Evolutionary conservation across 2,329 filamentous ascomycete genomes (phyloP).

Genomic region (Neonectria magnoliae): DNA sequence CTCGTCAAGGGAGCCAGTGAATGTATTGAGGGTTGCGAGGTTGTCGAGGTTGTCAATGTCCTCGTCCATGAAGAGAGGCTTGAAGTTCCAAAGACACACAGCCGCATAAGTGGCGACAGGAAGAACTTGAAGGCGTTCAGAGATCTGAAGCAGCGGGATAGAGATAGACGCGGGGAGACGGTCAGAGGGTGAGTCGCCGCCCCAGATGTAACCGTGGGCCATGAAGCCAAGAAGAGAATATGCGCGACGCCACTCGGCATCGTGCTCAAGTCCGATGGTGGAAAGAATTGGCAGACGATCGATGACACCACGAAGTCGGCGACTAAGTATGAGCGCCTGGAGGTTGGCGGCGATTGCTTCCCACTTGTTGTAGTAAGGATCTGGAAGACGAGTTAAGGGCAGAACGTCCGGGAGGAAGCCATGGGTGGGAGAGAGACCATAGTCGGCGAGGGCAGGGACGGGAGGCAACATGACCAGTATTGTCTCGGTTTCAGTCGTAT

Average conservation of each 20-base stretch:
- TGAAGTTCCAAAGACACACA: constrained; percentile 96
- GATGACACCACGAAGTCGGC: constrained; percentile 81
- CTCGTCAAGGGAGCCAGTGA: constrained; percentile 94
- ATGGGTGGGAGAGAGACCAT: constrained; percentile 79
- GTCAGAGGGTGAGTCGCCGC: constrained; percentile 83
- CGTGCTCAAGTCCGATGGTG: constrained; percentile 81
- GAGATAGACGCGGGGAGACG: constrained; percentile 83
- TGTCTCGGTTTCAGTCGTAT: neutral
- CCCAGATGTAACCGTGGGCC: constrained; percentile 96
- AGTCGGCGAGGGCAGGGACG: constrained; percentile 75
- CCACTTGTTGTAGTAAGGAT: constrained; percentile 96
- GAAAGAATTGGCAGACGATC: constrained; percentile 85
- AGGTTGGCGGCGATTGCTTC: constrained; percentile 87
- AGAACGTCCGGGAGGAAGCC: constrained; percentile 88
- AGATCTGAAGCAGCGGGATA: constrained; percentile 81
- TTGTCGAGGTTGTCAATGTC: constrained; percentile 86
- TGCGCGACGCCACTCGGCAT: constrained; percentile 92
- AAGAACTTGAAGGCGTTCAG: constrained; percentile 82
- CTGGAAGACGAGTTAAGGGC: constrained; percentile 82
- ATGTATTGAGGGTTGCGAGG: constrained; percentile 85
- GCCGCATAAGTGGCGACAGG: constrained; percentile 95
- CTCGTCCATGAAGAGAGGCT: constrained; percentile 87
- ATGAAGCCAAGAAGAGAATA: constrained; percentile 93
- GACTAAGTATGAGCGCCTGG: constrained; percentile 86
- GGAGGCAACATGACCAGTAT: constrained; percentile 63